Percentiles rank a stretch among this genome's conserved stretches.
phyloP scores from a whole-genome alignment of 306 rosid species.

The Alnus rubra region DNA sequence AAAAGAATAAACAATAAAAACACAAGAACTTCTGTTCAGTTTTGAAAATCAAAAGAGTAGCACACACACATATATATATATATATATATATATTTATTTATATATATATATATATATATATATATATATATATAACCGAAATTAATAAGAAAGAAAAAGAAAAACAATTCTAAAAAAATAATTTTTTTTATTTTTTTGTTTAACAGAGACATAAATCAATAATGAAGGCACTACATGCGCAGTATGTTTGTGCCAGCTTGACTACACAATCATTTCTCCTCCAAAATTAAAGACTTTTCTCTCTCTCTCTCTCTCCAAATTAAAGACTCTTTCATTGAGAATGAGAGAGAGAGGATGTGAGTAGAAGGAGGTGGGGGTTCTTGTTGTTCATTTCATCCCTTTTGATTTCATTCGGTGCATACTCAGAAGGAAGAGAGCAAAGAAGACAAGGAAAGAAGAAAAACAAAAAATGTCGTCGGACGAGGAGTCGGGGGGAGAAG shows the following conservation, averaged over 20 bases:
- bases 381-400: background rate
- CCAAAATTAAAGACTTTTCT: background rate
- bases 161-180: too few relatives aligned
- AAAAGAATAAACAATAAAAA: too few relatives aligned
- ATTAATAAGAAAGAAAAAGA: too few relatives aligned
- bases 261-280: conserved; percentile 3
- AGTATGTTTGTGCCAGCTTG: conserved; percentile 43
- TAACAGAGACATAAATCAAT: background rate
- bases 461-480: conserved; percentile 60
- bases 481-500: conserved; percentile 84
- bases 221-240: conserved; percentile 36
- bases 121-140: too few relatives aligned
- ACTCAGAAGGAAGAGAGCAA: background rate
- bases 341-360: background rate
- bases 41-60: too few relatives aligned
- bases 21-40: too few relatives aligned
- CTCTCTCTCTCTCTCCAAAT: background rate
- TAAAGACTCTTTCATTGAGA: background rate
- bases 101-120: too few relatives aligned
- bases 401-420: background rate
- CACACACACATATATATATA: too few relatives aligned
- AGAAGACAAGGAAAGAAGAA: background rate
- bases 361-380: background rate
- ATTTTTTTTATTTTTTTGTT: too few relatives aligned
- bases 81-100: too few relatives aligned